phyloP scores from a whole-genome alignment of 2,329 filamentous ascomycete genomes.

The Dactylellina cionopaga region DNA sequence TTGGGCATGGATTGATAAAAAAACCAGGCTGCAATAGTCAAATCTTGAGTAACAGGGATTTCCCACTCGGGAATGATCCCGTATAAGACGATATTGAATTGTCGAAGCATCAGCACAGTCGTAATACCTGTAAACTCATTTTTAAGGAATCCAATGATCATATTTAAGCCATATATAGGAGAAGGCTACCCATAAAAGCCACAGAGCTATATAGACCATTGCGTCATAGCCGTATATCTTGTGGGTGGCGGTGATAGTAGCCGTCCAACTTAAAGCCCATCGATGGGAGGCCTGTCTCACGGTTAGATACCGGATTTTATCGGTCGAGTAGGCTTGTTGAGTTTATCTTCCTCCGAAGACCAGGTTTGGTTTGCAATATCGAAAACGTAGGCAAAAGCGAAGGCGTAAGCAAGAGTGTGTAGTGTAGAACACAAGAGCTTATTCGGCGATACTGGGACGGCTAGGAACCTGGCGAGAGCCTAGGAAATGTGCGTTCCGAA shows the following conservation, averaged over 20 bases:
- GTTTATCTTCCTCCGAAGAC: neutral
- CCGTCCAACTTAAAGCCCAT: neutral
- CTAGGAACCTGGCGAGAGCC: too few species aligned
- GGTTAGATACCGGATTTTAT: neutral
- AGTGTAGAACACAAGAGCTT: neutral
- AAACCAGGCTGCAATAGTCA: too few species aligned
- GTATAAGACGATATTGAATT: too few species aligned
- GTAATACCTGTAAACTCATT: neutral
- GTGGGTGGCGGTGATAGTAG: too few species aligned
- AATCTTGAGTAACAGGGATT: too few species aligned
- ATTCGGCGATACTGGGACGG: neutral
- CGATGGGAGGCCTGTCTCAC: neutral
- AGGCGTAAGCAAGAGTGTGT: neutral
- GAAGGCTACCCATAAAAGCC: neutral
- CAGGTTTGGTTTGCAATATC: neutral
- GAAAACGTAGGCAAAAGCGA: neutral
- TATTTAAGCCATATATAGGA: neutral
- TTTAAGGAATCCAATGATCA: neutral
- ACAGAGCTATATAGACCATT: neutral
- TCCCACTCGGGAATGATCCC: too few species aligned
- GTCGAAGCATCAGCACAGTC: too few species aligned
- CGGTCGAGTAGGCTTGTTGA: neutral
- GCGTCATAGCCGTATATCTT: neutral
- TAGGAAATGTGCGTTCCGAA: too few species aligned
- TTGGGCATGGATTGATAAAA: neutral